These are phyloP conservation scores for Pluteus cervinus DNA, from an alignment of 768 basidiomycete genomes.

Conservation along the genomic window DNA sequence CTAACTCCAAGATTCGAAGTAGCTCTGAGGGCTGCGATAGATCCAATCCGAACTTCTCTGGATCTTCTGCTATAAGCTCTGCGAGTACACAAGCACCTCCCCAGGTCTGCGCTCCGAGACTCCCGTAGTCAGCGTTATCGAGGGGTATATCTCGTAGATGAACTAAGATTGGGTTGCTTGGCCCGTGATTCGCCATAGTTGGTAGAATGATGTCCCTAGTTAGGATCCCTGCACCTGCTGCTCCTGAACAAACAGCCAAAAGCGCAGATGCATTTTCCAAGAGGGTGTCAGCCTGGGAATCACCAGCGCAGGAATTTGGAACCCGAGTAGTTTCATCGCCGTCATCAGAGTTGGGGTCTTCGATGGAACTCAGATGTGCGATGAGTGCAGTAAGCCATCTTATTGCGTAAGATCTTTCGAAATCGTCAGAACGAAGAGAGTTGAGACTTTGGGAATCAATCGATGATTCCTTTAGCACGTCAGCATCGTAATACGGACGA, in stretches of 20 bases:
- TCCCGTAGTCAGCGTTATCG: constrained; percentile 61
- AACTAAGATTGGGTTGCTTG: constrained; percentile 24
- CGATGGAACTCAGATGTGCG: constrained; percentile 22
- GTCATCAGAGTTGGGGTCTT: constrained; percentile 11
- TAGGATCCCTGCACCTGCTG: constrained; percentile 55
- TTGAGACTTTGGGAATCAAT: constrained; percentile 6
- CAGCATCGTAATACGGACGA: too few relatives aligned
- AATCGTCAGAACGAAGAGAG: constrained; percentile 46
- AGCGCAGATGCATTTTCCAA: constrained; percentile 52
- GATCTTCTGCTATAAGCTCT: constrained; percentile 59
- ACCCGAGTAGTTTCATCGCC: neutral
- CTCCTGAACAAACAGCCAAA: constrained; percentile 59
- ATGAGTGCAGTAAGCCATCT: constrained; percentile 73
- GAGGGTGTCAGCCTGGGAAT: too few relatives aligned
- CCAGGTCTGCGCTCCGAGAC: constrained; percentile 87
- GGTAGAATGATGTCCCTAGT: constrained; percentile 47
- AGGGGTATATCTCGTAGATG: constrained; percentile 63
- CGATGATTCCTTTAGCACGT: too few relatives aligned
- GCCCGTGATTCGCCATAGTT: constrained; percentile 4
- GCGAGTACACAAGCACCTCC: constrained; percentile 78
- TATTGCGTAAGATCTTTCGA: constrained; percentile 64
- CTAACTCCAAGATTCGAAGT: constrained; percentile 66
- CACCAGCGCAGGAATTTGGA: neutral
- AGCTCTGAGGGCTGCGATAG: neutral
- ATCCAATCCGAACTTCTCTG: constrained; percentile 41